Evolutionary conservation across 805 yeast genomes (phyloP), one percentile per base, ranked within the genome.

Genomic region (Barnettozyma pratensis): DNA sequence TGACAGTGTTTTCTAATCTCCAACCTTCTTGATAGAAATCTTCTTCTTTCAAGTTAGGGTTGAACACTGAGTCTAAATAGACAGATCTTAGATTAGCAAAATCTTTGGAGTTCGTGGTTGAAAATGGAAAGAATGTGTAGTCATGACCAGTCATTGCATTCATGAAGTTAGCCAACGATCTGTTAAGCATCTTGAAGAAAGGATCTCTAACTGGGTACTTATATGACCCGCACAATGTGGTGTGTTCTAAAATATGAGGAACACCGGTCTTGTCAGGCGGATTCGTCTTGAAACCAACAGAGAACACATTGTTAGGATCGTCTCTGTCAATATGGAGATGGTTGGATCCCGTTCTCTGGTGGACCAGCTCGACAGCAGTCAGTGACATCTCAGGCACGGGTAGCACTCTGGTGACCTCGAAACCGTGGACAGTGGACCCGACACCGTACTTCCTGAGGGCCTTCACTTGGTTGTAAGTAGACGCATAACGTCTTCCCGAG

Each of bases 101-200:
- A 64, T 94, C 99, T 47, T 78, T 79, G 39, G 67, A 64, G 66
- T 94, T 94, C 9, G 98, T 92, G 3, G 99, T 94, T 30, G 98
- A 87, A 72, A 94, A 94, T 5, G 99, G 99, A 60, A 87, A 94
- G 66, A 82, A 91, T 0, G 99, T 94, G 62, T 90, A 91, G 67
- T 94, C 98, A 58, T 87, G 91, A 26, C 96, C 99, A 0, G 99
- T 94, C 97, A 94, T 88, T 7, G 99, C 99, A 64, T 94, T 94
- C 99, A 94, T 94, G 67, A 90, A 94, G 64, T 89, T 94, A 34
- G 97, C 83, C 59, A 94, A 70, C n/a, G 97, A 89, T 54, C 97
- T 71, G 65, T 90, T 92, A 50, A 92, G 73, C 99, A 94, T 94
- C 65, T 92, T 92, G 77, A 94, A 94, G 66, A 94, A 94, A 2